Evolutionary conservation across 257 asterid genomes (phyloP).

Genomic region (Solanum commersonii): DNA sequence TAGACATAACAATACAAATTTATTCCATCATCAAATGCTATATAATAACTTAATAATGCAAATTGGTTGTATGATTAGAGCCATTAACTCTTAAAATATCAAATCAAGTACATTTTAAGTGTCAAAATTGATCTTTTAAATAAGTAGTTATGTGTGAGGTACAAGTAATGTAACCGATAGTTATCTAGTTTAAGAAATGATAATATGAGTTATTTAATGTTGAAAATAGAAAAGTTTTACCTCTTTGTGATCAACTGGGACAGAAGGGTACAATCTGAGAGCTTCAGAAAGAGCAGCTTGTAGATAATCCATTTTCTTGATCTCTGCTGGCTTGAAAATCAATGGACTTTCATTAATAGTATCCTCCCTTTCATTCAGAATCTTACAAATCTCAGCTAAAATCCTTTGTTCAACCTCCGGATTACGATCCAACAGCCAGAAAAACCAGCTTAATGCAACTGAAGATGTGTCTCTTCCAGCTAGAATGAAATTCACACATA

Average conservation of each 20-base stretch:
- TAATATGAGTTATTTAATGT: neutral
- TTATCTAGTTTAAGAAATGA: neutral
- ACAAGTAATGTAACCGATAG: neutral
- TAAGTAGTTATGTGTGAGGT: neutral
- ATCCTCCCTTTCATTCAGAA: conserved; percentile 44
- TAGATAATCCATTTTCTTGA: conserved; percentile 92
- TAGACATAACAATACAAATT: neutral
- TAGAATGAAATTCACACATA: conserved; percentile 81
- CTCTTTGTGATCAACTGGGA: conserved; percentile 98
- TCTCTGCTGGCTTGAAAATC: conserved; percentile 72
- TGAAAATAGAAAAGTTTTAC: conserved; percentile 11
- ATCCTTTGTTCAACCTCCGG: conserved; percentile 68
- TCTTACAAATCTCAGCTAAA: conserved; percentile 46
- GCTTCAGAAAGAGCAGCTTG: conserved; percentile 94
- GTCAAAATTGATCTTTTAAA: neutral
- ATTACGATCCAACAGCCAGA: conserved; percentile 59
- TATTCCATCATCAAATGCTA: no score
- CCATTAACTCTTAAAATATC: no score
- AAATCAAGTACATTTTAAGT: neutral
- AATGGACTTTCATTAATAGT: neutral
- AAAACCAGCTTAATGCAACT: conserved; percentile 92
- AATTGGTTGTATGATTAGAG: no score
- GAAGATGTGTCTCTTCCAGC: conserved; percentile 98
- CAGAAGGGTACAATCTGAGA: conserved; percentile 86
- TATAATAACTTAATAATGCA: no score